Evolutionary conservation across 768 basidiomycete genomes (phyloP).

Genomic region (Cubamyces sp.): DNA sequence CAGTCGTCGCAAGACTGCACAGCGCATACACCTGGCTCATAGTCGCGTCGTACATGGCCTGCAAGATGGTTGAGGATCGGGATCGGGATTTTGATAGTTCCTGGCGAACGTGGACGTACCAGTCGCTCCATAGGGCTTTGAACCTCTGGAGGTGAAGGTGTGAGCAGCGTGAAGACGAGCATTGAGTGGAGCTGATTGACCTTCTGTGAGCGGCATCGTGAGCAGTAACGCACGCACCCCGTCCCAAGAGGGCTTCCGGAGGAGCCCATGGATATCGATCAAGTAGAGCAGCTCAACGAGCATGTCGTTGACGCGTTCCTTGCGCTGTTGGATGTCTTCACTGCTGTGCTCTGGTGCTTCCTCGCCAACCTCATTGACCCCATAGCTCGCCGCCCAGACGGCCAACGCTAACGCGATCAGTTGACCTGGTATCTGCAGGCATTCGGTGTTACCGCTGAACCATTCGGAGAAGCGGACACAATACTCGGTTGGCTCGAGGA

Average conservation of each 20-base stretch:
- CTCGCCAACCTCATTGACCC: constrained; percentile 77
- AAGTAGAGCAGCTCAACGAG: constrained; percentile 76
- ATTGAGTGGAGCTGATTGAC: constrained; percentile 45
- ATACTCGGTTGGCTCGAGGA: constrained; percentile 84
- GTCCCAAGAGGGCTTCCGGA: constrained; percentile 85
- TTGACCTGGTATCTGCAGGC: constrained; percentile 72
- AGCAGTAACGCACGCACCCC: constrained; percentile 81
- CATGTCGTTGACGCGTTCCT: constrained; percentile 67
- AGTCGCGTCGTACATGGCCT: constrained; percentile 79
- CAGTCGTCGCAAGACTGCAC: constrained; percentile 59
- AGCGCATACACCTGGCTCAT: constrained; percentile 81
- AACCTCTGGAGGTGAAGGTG: constrained; percentile 39
- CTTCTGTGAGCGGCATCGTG: constrained; percentile 81
- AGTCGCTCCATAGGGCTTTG: constrained; percentile 49
- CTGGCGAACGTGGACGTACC: constrained; percentile 30
- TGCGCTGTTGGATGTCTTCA: constrained; percentile 46
- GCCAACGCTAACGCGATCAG: constrained; percentile 81
- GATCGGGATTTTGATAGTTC: background rate
- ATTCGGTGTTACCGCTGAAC: constrained; percentile 55
- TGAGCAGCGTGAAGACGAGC: constrained; percentile 9
- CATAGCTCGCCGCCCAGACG: constrained; percentile 90
- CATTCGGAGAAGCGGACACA: constrained; percentile 71
- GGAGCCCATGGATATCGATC: constrained; percentile 77
- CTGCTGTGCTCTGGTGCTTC: constrained; percentile 45
- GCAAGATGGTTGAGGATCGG: constrained; percentile 25